phyloP scores from a whole-genome alignment of 2,329 filamentous ascomycete species.

The Chaetomiaceae sp. region DNA sequence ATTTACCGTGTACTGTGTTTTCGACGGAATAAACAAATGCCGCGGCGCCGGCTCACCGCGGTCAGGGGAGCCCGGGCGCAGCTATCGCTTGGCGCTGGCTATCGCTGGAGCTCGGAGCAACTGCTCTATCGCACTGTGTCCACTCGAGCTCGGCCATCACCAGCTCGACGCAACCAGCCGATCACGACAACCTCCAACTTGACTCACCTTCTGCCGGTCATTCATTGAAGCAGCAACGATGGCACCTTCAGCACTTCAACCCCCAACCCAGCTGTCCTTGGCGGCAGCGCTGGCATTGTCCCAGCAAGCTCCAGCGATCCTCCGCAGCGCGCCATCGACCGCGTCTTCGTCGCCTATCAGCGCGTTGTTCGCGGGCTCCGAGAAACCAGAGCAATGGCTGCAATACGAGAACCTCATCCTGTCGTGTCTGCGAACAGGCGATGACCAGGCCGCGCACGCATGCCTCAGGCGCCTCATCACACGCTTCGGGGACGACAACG shows the following conservation, averaged over 20 bases:
- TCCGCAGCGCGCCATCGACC: constrained; percentile 50
- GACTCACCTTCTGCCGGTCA: background rate
- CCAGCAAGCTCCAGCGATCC: constrained; percentile 56
- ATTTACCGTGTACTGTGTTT: background rate
- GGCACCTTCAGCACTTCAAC: constrained; percentile 51
- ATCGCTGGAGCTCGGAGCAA: background rate
- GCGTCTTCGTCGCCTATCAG: constrained; percentile 51
- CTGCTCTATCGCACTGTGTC: constrained; percentile 2
- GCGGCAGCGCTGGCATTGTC: constrained; percentile 53
- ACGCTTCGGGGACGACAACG: constrained; percentile 80
- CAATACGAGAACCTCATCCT: constrained; percentile 83
- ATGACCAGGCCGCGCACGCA: constrained; percentile 70
- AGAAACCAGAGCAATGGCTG: constrained; percentile 77
- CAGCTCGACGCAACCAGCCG: background rate
- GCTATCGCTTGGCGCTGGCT: background rate
- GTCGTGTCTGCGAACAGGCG: constrained; percentile 76
- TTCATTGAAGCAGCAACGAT: constrained; percentile 32
- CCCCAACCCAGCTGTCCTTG: constrained; percentile 53
- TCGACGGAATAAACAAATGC: constrained; percentile 14
- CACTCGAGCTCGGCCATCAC: background rate
- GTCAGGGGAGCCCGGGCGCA: too few relatives aligned
- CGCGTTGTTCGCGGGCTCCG: constrained; percentile 53
- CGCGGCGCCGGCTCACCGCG: background rate
- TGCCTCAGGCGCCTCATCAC: constrained; percentile 70
- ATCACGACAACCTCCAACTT: background rate